Base-by-base conservation (phyloP, 1,284 basidiomycete species). In the Pascua guehoae region DNA sequence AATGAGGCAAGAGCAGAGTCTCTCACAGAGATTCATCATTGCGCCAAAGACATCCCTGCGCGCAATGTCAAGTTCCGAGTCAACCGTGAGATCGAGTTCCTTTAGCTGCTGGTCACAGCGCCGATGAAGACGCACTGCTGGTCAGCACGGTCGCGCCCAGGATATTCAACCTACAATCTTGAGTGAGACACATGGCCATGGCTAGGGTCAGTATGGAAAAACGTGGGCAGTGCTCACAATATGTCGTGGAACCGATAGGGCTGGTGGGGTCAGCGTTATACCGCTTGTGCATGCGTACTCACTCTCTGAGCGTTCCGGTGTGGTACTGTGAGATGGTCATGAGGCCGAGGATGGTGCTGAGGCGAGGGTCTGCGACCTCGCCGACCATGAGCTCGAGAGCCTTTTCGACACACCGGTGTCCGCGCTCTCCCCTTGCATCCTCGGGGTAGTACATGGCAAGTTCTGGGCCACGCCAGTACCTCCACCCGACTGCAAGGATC, bases 401-500 rank as follows among this genome's bases (percentile, higher is more conserved):
- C 39, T 54, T 56, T 15, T 58, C 47, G 12, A 58, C 45, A 42
- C 59, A 66, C 32, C 51, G 60, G 32, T 57, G 47, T 11, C 64
- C 64, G 24, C 59, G 53, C 9, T 54, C 17, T 10, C 49, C 46
- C 1, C 32, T 39, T 15, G 16, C 37, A n/a, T 48, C 48, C 12
- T 48, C 49, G 5, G 55, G 47, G 46, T 62, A 60, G 55, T 66
- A 64, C 51, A 58, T 56, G 12, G 41, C n/a, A n/a, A 59, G 16
- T 10, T 59, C 42, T 1, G 48, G 38, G 49, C 64, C 60, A 2
- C 44, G 49, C 36, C 55, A 49, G 47, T 66, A 61, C 24, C 64
- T 49, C 62, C 62, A 66, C 11, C 64, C 64, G 15, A 66, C 55
- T 2, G 50, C 62, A 17, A 66, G 57, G 15, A 60, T 37, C 15